phyloP scores from a whole-genome alignment of 2,329 filamentous ascomycete genomes.

The Acrocalymma vagum region DNA sequence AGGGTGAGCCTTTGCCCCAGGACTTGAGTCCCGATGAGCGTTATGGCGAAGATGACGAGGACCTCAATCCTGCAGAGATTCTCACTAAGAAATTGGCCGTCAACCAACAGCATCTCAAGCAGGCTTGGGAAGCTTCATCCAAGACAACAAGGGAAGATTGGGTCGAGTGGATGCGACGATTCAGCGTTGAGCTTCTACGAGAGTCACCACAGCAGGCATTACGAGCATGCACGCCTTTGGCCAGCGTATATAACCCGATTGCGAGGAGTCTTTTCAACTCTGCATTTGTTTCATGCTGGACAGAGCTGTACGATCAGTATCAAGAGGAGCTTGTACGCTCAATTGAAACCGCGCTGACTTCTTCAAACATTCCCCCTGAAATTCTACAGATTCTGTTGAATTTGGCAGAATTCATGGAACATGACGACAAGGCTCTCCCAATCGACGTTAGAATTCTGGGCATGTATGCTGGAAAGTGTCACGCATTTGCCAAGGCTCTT shows the following conservation, averaged over 20 bases:
- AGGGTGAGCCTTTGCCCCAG: conserved; percentile 93
- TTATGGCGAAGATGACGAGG: conserved; percentile 80
- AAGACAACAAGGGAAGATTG: conserved; percentile 99
- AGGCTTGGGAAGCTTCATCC: conserved; percentile 95
- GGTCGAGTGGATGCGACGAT: conserved; percentile 98
- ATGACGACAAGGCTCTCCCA: conserved; percentile 96
- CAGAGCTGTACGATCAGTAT: conserved; percentile 94
- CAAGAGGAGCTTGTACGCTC: conserved; percentile 96
- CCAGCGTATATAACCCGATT: conserved; percentile 88
- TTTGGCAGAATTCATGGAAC: conserved; percentile 99
- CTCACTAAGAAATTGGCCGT: conserved; percentile 94
- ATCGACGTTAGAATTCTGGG: conserved; percentile 97
- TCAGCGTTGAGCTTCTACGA: conserved; percentile 92
- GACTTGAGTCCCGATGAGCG: conserved; percentile 88
- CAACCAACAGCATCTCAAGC: conserved; percentile 96
- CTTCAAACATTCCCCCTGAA: conserved; percentile 94
- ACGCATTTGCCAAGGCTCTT: conserved; percentile 96
- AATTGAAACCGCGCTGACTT: conserved; percentile 94
- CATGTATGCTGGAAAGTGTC: conserved; percentile 93
- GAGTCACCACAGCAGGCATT: conserved; percentile 97
- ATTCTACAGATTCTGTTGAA: conserved; percentile 94
- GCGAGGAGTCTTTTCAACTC: conserved; percentile 97
- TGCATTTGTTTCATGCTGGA: conserved; percentile 99
- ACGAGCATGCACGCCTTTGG: conserved; percentile 89
- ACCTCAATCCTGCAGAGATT: conserved; percentile 82